Base-by-base conservation (phyloP, 2,329 filamentous ascomycete species). In the Lasiodiplodia citricola region DNA sequence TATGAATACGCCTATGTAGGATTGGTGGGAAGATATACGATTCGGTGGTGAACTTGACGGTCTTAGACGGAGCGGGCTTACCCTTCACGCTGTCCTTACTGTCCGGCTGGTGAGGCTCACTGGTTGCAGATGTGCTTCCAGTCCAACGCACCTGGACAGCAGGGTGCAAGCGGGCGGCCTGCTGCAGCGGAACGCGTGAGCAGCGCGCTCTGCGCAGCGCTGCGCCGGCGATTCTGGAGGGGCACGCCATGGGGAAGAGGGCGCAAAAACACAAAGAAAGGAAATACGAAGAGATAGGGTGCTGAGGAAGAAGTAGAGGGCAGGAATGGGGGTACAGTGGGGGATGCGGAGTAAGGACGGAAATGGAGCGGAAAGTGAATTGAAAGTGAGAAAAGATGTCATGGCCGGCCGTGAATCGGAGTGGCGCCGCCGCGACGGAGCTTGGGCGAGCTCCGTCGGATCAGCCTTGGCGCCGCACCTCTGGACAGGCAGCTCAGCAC, bases 41-140 rank as follows among this genome's bases (percentile, higher is more conserved):
- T 73, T 97, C 92, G 66, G 92, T 89, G 18, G 96, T 99, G 82
- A 92, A 92, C 79, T 92, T 92, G 77, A 91, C 84, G 18, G 80
- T 75, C 72, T 85, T 83, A 62, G 77, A 69, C 69, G 77, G 73
- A 37, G 77, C 76, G 21, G 80, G 70, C n/a, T 68, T 71, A 16
- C 75, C 78, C 60, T 78, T 77, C 11, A 77, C 73, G 21, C 72
- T 73, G 37, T 76, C 80, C 28, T 80, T 75, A 16, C 73, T 73
- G 72, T 80, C 76, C 38, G 75, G 75, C 67, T 81, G 78, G 63
- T 78, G 76, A 67, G 81, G 80, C 71, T 83, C 80, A 68, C 79
- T 79, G 56, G 77, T 80, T 60, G 81, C 80, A 38, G 80, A 79
- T 55, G 78, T 75, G 71, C 67, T 78, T 51, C 74, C 74, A 8